These are phyloP conservation scores for Calonectria fujianensis DNA, from an alignment of 2,329 filamentous ascomycete species.

Conservation along the genomic window DNA sequence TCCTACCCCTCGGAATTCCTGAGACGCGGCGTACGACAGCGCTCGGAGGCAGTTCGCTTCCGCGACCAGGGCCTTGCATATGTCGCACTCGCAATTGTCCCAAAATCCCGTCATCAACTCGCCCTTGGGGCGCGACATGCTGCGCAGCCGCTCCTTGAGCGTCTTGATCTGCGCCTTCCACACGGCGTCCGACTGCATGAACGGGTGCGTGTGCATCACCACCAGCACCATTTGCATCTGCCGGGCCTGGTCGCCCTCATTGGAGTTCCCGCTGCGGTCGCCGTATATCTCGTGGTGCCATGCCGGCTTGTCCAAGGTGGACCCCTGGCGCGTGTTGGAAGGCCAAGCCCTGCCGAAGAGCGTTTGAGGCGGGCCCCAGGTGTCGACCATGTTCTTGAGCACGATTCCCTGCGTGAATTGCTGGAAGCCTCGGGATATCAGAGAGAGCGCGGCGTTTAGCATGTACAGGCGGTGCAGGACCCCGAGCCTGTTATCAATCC, in stretches of 20 bases:
- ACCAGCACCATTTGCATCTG: conserved; percentile 12
- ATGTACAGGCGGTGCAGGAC: conserved; percentile 6
- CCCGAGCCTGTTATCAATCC: neutral
- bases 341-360: conserved; percentile 13
- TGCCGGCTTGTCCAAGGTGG: neutral
- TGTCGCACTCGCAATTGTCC: conserved; percentile 1
- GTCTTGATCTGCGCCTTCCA: conserved; percentile 20
- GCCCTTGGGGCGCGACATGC: neutral
- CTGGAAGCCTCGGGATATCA: neutral
- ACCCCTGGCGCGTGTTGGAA: neutral
- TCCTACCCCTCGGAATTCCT: neutral
- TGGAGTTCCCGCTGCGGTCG: neutral
- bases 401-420: neutral
- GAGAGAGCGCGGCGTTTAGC: neutral
- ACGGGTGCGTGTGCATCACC: conserved; percentile 10
- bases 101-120: neutral
- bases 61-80: neutral
- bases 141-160: conserved; percentile 1
- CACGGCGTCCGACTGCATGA: conserved; percentile 13
- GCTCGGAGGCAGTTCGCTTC: conserved; percentile 10
- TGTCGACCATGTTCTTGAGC: neutral
- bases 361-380: neutral
- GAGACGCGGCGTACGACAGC: neutral
- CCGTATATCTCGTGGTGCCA: conserved; percentile 13
- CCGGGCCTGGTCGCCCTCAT: neutral